Percentiles rank a stretch among this genome's conserved stretches.
Conservation (phyloP, 2,329 filamentous ascomycete species). For the Remersonia thermophila region DNA sequence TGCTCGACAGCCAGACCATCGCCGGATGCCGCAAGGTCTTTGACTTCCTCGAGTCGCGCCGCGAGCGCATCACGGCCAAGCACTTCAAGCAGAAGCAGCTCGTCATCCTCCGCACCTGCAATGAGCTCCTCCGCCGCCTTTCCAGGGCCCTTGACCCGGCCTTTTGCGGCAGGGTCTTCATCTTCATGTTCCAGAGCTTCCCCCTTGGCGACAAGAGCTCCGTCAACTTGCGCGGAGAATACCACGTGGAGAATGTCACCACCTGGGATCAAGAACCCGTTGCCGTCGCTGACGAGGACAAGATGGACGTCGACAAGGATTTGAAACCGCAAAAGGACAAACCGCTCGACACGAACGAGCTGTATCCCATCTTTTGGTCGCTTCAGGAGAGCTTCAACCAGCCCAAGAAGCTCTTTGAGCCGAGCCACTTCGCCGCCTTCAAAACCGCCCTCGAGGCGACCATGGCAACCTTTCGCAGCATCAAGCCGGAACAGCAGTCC, state of each 20-base stretch:
- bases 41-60: slow-evolving; percentile 85
- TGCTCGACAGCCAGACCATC: slow-evolving; percentile 92
- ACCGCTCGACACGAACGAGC: slow-evolving; percentile 50
- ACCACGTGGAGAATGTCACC: slow-evolving; percentile 89
- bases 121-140: slow-evolving; percentile 81
- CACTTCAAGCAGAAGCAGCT: slow-evolving; percentile 75
- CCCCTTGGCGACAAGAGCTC: slow-evolving; percentile 94
- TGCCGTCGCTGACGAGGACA: slow-evolving; percentile 28
- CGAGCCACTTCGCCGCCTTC: slow-evolving; percentile 64
- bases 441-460: slow-evolving; percentile 61
- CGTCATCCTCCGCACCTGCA: slow-evolving; percentile 85
- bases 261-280: slow-evolving; percentile 52
- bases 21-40: slow-evolving; percentile 84
- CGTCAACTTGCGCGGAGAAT: slow-evolving; percentile 91
- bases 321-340: slow-evolving; percentile 29
- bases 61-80: slow-evolving; percentile 73
- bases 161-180: slow-evolving; percentile 94
- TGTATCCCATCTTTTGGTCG: slow-evolving; percentile 92
- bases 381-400: slow-evolving; percentile 87
- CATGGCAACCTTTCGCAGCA: slow-evolving; percentile 41
- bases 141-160: slow-evolving; percentile 95
- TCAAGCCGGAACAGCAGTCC: slow-evolving; percentile 36
- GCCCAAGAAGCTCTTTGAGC: slow-evolving; percentile 68
- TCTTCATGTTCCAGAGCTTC: slow-evolving; percentile 97
- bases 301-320: slow-evolving; percentile 56